Base-by-base conservation (phyloP, 192 early-diverging fungal genomes). In the Coemansia erecta region DNA sequence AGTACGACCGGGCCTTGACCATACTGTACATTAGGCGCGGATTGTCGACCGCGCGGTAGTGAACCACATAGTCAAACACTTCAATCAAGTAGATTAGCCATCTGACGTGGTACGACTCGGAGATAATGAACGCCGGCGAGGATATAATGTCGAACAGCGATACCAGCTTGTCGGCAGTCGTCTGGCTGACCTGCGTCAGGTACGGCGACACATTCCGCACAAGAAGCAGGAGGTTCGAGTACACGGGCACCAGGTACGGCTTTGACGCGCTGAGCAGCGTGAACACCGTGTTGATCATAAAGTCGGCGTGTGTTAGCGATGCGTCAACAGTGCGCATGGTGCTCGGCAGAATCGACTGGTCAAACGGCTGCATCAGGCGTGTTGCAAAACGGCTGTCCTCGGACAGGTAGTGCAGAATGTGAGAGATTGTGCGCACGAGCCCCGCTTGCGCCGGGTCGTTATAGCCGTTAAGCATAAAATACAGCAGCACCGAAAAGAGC, bases 11-110 rank as follows among this genome's bases (percentile, higher is more conserved):
- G 50, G 87, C 77, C 45, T 89, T 82, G 21, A 94, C 83, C 60
- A 97, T 80, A 22, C 87, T 85, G 70, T 94, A 94, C 22, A 93
- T 82, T 15, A 97, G 53, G 22, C 87, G 85, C 7, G 87, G 80
- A 61, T 97, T 97, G 40, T 90, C 92, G 71, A 52, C 61, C 43
- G 85, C 84, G 43, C 94, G 94, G 69, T 93, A 94, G 61, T 93
- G 91, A 11, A 94, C 77, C 28, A 94, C 80, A 49, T 87, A 89
- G 63, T 93, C 89, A 61, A 94, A 87, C 7, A 86, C 82, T 60
- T 95, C 93, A 6, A 95, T 63, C 22, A 93, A 58, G 58, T 88
- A 91, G 11, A 85, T 87, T 13, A 90, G 74, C 28, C 86, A 81
- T 26, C 81, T 81, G 56, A 94, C 87, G 55, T 97, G 91, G 47